These are phyloP conservation scores for Urochloa ruziziensis DNA, from an alignment of 176 grass and related monocot species.

Conservation along the genomic window DNA sequence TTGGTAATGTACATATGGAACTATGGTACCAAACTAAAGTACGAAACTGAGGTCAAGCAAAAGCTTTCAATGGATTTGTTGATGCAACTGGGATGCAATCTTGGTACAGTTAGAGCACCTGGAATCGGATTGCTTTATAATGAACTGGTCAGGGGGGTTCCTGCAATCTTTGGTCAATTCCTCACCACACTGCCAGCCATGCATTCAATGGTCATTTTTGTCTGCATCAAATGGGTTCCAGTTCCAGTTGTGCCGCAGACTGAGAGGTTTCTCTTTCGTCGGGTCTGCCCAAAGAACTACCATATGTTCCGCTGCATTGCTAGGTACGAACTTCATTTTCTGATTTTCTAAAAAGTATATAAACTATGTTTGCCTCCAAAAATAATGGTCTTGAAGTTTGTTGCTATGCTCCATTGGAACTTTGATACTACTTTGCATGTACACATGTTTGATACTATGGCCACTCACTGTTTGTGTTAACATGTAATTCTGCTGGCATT, in stretches of 20 bases:
- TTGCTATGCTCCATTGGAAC: conserved; percentile 7
- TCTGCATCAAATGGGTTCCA: conserved; percentile 97
- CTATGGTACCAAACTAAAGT: conserved; percentile 93
- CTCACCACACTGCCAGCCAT: conserved; percentile 91
- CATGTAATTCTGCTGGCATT: conserved; percentile 13
- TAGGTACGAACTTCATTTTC: conserved; percentile 48
- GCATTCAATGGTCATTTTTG: conserved; percentile 98
- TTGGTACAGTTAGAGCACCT: conserved; percentile 90
- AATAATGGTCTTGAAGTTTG: conserved; percentile 21
- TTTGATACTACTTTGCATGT: neutral
- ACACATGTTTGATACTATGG: conserved; percentile 17
- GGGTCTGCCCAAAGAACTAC: conserved; percentile 88
- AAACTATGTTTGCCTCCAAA: neutral
- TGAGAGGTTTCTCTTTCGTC: conserved; percentile 95
- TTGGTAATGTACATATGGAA: conserved; percentile 95
- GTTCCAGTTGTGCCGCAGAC: conserved; percentile 92
- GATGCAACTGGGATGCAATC: conserved; percentile 79
- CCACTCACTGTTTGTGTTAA: conserved; percentile 18
- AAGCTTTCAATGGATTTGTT: conserved; percentile 91
- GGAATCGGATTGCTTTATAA: conserved; percentile 97
- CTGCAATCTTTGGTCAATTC: conserved; percentile 94
- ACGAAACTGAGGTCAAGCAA: conserved; percentile 95
- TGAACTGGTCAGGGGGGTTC: conserved; percentile 90
- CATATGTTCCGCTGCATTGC: conserved; percentile 98
- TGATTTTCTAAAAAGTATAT: neutral